These are phyloP conservation scores for Psilocybe sp. DNA, from an alignment of 768 basidiomycete genomes.

Conservation along the genomic window DNA sequence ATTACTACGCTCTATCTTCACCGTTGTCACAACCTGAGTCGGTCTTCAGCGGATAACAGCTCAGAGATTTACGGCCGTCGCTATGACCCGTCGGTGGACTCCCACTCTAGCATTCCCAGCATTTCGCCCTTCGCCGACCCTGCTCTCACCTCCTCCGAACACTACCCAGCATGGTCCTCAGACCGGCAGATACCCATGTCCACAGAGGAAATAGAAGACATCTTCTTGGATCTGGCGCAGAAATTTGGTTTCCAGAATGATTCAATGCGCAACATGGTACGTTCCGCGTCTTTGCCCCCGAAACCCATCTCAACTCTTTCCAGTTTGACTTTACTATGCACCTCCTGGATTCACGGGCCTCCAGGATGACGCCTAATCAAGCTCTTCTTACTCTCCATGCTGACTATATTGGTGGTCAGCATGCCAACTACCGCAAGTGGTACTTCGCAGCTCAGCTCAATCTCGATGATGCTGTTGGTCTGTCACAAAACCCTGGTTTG, in stretches of 20 bases:
- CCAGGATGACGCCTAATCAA: conserved; percentile 95
- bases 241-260: conserved; percentile 99
- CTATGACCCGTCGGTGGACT: conserved; percentile 58
- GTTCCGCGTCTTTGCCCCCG: conserved; percentile 17
- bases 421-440: conserved; percentile 99
- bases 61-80: conserved; percentile 37
- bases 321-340: conserved; percentile 99
- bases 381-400: conserved; percentile 96
- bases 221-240: conserved; percentile 95
- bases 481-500: conserved; percentile 89
- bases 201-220: conserved; percentile 98
- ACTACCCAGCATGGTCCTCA: conserved; percentile 94
- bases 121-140: conserved; percentile 61
- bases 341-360: conserved; percentile 95
- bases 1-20: neutral
- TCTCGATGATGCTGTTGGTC: conserved; percentile 97
- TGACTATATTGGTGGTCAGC: conserved; percentile 97
- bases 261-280: conserved; percentile 92
- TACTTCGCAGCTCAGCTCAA: conserved; percentile 99
- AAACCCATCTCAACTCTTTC: conserved; percentile 4
- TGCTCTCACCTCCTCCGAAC: conserved; percentile 50
- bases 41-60: conserved; percentile 22
- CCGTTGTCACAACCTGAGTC: conserved; percentile 3
- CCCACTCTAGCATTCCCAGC: conserved; percentile 56
- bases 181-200: conserved; percentile 95